Base-by-base conservation (phyloP, 257 asterid genomes). In the Solanum sejunctum region DNA sequence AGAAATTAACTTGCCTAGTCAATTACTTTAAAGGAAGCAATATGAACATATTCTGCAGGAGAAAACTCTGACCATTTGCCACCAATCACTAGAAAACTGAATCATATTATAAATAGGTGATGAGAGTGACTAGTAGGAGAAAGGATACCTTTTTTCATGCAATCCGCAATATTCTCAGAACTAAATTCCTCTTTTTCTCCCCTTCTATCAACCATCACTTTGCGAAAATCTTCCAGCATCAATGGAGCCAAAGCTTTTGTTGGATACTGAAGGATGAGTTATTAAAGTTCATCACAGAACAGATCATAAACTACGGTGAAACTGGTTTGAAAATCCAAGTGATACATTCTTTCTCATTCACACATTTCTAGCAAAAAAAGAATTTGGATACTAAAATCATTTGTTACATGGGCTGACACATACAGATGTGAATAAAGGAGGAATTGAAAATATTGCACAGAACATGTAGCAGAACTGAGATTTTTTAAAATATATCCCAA, bases 211-310 rank as follows among this genome's bases (percentile, higher is more conserved):
- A 93, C 94, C 97, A 93, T 91, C 82, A 96, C 93, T 85, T 92
- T 95, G 20, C 98, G 91, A 86, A 93, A 90, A 88, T 96, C 99
- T 90, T 95, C 97, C 49, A 96, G 93, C 97, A 93, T 92, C 52
- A 93, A 75, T 8, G 99, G 98, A 56, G 93, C 98, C 90, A 96
- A 88, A 60, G 99, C 99, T 88, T 96, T 96, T 52, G 99, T 96
- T 84, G 99, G 99, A 89, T 93, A 94, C 99, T 95, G 90, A 47
- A 88, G 82, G n/a, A 66, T 81, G 81, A 80, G 49, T 21, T 17
- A 84, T 39, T 51, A 21, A 71, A 9, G 81, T 49, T 10, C 80
- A 85, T 72, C 63, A 60, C 45, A 86, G 55, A 18, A n/a, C 20
- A 43, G 26, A 18, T 43, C 49, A 13, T 15, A 82, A 63, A 13